These are phyloP conservation scores for Ophiostoma australiae DNA, from an alignment of 2,329 filamentous ascomycete genomes.

Conservation along the genomic window DNA sequence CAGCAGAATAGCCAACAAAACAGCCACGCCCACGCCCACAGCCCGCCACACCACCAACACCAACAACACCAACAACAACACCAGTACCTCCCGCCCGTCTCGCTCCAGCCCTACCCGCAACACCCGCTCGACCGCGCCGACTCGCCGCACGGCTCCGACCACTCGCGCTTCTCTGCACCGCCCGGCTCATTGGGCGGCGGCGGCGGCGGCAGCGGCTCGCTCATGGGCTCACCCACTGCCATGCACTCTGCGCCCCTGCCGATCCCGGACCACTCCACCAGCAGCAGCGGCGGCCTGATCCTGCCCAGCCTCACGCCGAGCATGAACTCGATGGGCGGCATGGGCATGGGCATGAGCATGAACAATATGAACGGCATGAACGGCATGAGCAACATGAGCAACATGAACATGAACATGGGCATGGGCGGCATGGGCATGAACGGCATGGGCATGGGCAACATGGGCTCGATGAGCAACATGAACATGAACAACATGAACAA, in stretches of 20 bases:
- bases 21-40: neutral
- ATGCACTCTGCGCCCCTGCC: constrained; percentile 47
- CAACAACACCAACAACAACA: constrained; percentile 23
- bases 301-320: constrained; percentile 40
- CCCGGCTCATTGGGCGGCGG: constrained; percentile 37
- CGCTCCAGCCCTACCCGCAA: constrained; percentile 27
- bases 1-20: constrained; percentile 7
- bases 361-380: neutral
- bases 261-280: constrained; percentile 40
- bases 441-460: neutral
- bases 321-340: constrained; percentile 27
- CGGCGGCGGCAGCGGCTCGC: constrained; percentile 31
- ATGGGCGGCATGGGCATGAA: neutral
- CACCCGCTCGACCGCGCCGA: constrained; percentile 49
- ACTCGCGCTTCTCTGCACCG: constrained; percentile 50
- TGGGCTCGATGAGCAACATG: neutral
- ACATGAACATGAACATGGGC: neutral
- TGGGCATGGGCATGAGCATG: neutral
- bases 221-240: constrained; percentile 48
- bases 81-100: constrained; percentile 25
- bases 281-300: constrained; percentile 39
- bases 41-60: constrained; percentile 16
- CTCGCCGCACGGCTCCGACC: constrained; percentile 57
- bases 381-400: neutral
- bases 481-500: constrained; percentile 9